These are phyloP conservation scores for Fusarium continuum DNA, from an alignment of 2,329 filamentous ascomycete genomes.

Conservation along the genomic window DNA sequence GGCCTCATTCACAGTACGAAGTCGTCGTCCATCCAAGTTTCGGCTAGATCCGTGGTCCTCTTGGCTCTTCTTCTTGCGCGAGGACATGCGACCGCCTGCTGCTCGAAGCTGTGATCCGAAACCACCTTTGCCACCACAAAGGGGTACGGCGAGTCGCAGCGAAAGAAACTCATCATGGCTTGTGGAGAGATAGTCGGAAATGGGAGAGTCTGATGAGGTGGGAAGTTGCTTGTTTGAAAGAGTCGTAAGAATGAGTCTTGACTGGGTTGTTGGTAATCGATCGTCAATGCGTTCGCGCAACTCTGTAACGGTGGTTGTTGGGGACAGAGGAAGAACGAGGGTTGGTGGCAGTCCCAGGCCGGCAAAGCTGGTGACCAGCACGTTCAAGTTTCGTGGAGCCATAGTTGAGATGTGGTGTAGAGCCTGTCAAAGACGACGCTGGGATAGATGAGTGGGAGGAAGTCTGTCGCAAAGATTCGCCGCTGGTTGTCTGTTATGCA, in stretches of 20 bases:
- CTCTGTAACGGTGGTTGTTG: constrained; percentile 71
- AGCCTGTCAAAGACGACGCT: background rate
- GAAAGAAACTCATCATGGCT: constrained; percentile 76
- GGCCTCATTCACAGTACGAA: constrained; percentile 93
- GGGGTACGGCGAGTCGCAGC: constrained; percentile 78
- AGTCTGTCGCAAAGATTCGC: constrained; percentile 16
- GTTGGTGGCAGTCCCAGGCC: constrained; percentile 87
- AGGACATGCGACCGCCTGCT: constrained; percentile 97
- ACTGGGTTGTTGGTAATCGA: constrained; percentile 66
- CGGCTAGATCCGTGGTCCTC: constrained; percentile 91
- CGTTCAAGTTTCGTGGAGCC: constrained; percentile 71
- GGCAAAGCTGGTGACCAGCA: constrained; percentile 85
- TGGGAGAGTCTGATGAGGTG: constrained; percentile 59
- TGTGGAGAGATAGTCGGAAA: constrained; percentile 69
- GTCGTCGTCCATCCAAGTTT: constrained; percentile 88
- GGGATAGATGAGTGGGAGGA: background rate
- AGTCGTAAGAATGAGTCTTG: constrained; percentile 81
- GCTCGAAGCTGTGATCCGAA: constrained; percentile 97
- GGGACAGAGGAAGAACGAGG: constrained; percentile 76
- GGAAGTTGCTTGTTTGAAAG: constrained; percentile 77
- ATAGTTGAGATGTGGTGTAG: constrained; percentile 54
- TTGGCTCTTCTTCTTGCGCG: constrained; percentile 85
- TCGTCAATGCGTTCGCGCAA: constrained; percentile 70
- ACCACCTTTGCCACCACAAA: constrained; percentile 95
- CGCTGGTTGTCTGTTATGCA: constrained; percentile 11